Conservation (phyloP, 352 stramenopile genomes). For the Phytophthora vignae region DNA sequence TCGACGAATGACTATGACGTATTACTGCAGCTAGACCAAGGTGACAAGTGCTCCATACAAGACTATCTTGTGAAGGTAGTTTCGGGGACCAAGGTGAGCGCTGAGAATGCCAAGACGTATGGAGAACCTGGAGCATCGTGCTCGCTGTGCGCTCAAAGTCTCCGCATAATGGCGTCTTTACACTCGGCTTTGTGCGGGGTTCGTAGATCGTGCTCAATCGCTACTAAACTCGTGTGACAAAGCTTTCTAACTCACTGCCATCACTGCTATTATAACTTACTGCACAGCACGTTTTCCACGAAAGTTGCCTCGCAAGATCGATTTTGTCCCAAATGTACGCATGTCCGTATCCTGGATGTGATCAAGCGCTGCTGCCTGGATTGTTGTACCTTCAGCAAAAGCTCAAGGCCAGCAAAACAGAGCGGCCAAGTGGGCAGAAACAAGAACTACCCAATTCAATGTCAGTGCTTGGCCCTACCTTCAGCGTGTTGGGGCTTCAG, state of each 20-base stretch:
- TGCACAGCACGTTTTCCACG: constrained; percentile 76
- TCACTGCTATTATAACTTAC: not conserved
- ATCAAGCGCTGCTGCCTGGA: constrained; percentile 66
- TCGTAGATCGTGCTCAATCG: constrained; percentile 8
- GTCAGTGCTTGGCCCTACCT: constrained; percentile 13
- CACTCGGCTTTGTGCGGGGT: constrained; percentile 65
- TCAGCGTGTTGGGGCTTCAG: constrained; percentile 34
- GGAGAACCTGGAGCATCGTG: constrained; percentile 48
- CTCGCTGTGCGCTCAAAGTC: constrained; percentile 64
- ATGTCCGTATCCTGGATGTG: constrained; percentile 62
- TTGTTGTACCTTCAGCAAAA: constrained; percentile 49
- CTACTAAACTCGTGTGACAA: not conserved
- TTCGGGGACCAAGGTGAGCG: constrained; percentile 47
- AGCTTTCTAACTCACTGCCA: not conserved
- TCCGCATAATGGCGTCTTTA: constrained; percentile 67
- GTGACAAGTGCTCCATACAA: constrained; percentile 69
- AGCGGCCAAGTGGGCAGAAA: not conserved
- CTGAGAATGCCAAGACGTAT: constrained; percentile 64
- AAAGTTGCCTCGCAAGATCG: constrained; percentile 77
- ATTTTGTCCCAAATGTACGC: constrained; percentile 68
- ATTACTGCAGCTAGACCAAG: constrained; percentile 72
- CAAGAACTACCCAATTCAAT: not conserved
- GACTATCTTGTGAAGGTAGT: constrained; percentile 73
- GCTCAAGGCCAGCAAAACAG: constrained; percentile 17
- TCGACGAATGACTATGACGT: constrained; percentile 89